These are phyloP conservation scores for Coemansia pectinata DNA, from an alignment of 192 early-diverging fungal species.

Conservation along the genomic window DNA sequence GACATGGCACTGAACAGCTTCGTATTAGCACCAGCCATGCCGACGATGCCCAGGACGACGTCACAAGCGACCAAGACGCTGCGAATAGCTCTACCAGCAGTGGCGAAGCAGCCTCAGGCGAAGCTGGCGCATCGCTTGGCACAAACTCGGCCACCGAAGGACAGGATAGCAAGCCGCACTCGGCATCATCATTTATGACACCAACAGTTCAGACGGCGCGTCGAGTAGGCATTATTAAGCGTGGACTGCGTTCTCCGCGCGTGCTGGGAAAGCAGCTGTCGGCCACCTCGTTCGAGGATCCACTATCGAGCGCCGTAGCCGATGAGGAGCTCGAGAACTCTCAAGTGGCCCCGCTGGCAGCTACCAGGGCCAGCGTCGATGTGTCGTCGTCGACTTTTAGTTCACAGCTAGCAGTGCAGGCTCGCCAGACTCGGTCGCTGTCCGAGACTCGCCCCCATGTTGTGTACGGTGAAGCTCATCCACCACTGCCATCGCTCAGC, in stretches of 20 bases:
- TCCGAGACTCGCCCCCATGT: slow-evolving; percentile 25
- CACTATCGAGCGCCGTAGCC: slow-evolving; percentile 46
- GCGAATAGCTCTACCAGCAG: background rate
- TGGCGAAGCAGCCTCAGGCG: background rate
- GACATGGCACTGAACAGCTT: slow-evolving; percentile 7
- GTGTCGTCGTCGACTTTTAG: slow-evolving; percentile 14
- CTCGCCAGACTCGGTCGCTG: slow-evolving; percentile 46
- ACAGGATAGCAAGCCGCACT: slow-evolving; percentile 1
- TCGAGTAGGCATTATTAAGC: slow-evolving; percentile 47
- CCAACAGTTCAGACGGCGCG: slow-evolving; percentile 37
- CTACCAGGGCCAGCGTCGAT: slow-evolving; percentile 34
- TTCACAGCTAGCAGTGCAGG: background rate
- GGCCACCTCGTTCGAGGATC: slow-evolving; percentile 39
- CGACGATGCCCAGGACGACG: background rate
- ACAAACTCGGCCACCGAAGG: background rate
- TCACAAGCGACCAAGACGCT: background rate
- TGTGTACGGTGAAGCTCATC: background rate
- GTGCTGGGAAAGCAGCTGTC: slow-evolving; percentile 48
- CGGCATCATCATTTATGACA: slow-evolving; percentile 3
- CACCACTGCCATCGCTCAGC: background rate
- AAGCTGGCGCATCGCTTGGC: background rate
- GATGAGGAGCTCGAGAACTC: background rate
- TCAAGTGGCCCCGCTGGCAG: background rate
- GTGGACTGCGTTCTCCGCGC: slow-evolving; percentile 45
- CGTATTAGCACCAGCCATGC: background rate